Evolutionary conservation across 805 yeast genomes (phyloP), one percentile per base, ranked within the genome.

Genomic region (Myxozyma sirexii): DNA sequence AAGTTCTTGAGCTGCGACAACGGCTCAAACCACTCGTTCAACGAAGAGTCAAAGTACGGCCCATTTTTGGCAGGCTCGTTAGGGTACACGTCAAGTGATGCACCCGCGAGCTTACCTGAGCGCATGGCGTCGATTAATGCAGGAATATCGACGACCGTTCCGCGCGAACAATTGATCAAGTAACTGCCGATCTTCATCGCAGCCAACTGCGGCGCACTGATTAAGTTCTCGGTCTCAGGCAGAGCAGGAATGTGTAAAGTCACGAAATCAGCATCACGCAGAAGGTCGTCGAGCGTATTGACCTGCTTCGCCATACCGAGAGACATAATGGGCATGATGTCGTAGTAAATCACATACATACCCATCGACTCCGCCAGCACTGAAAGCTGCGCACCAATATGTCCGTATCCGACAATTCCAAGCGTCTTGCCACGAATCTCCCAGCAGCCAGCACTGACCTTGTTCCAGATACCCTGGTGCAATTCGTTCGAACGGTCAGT

Each of bases 341-440:
- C 99, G 76, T 91, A 90, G 80, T 93, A 94, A 63, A 93, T 78
- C 55, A 94, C 97, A 68, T 88, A 88, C 97, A 94, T 87, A 78
- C 99, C 99, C 85, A 94, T 85, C 46, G 97, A 84, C 81, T 94
- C 99, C 52, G 99, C 98, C 69, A 94, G 79, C 10, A 94, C 99
- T 7, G 97, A 88, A 74, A 94, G 85, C 79, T 94, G 99, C 51
- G 98, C 79, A 70, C 99, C 99, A 78, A 94, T 94, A 76, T 94
- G 99, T 70, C 99, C 99, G 72, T 94, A 94, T 69, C 99, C 99
- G 41, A 94, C 82, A 71, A 94, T 94, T 63, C 99, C 99, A 70
- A 94, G 81, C 50, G 99, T 93, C 77, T 94, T 94, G 68, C 99
- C 99, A 79, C 99, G 88, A 69, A 94, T 92, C 79, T 94, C 99